Conservation (phyloP, 768 basidiomycete genomes). For the Saitozyma sp. region DNA sequence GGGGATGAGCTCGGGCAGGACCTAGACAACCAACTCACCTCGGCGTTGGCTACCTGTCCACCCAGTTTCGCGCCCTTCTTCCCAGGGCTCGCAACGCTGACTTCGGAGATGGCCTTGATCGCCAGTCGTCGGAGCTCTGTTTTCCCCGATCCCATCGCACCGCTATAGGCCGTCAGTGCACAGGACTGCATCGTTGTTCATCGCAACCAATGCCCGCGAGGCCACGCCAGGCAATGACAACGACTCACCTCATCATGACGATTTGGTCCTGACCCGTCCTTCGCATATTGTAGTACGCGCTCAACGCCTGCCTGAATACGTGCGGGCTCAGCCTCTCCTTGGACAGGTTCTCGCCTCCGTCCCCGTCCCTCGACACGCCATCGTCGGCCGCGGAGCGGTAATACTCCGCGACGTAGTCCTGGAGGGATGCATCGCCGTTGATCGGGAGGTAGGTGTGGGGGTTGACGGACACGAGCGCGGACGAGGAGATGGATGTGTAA, state of each 20-base stretch:
- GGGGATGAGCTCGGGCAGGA: neutral
- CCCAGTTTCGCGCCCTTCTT: constrained; percentile 93
- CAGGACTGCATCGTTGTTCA: neutral
- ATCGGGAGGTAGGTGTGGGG: constrained; percentile 85
- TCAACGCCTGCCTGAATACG: constrained; percentile 85
- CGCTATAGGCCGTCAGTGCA: constrained; percentile 57
- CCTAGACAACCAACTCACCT: constrained; percentile 51
- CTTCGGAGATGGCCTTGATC: constrained; percentile 87
- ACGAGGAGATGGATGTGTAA: constrained; percentile 55
- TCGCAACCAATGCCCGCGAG: neutral
- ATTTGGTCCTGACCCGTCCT: constrained; percentile 91
- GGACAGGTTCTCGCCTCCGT: constrained; percentile 51
- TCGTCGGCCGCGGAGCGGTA: constrained; percentile 62
- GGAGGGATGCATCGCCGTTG: constrained; percentile 78
- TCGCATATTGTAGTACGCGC: constrained; percentile 94
- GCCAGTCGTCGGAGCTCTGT: constrained; percentile 86
- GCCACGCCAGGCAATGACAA: neutral
- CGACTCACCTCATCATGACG: constrained; percentile 74
- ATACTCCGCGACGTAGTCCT: constrained; percentile 84
- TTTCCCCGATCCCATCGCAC: constrained; percentile 91
- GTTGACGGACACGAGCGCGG: constrained; percentile 79
- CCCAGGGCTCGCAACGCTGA: constrained; percentile 80
- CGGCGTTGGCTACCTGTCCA: constrained; percentile 81
- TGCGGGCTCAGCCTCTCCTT: constrained; percentile 71
- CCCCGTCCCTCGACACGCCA: constrained; percentile 17